Base-by-base conservation (phyloP, 2,329 filamentous ascomycete species). In the Beauveria sp. region DNA sequence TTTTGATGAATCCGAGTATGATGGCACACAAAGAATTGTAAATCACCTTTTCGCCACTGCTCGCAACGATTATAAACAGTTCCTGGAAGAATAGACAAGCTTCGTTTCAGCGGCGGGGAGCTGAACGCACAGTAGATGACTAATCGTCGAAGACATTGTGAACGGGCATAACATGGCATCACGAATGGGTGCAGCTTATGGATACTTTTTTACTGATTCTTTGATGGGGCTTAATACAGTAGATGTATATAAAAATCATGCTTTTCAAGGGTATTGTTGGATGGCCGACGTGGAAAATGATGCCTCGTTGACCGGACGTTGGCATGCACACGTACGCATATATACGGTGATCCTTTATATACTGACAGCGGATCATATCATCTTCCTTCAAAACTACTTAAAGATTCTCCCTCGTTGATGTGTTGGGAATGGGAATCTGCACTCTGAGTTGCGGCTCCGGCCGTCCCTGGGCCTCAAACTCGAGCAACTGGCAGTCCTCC, bases 401-500 rank as follows among this genome's bases (percentile, higher is more conserved):
- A 1, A 64, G 54, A 10, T 64, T 62, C 52, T 57, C 51, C 34
- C 50, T 62, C 43, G 62, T 63, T 47, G 63, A 61, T 2, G 43
- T 24, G 22, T 18, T 42, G 8, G 51, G 38, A 52, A 52, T 38
- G 1, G 70, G 70, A 42, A 73, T 66, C 71, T 65, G 60, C 71
- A 78, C 70, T 70, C 71, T 69, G 16, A 73, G 72, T 61, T 72
- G 72, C 74, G 79, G 74, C 16, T 74, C 75, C 76, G 75, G 72
- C 5, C 72, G 61, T 2, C 65, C 67, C 22, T 66, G 65, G 1
- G 67, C 65, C 60, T 70, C 70, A 20, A 79, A 70, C 4, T 72
- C 76, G 20, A 90, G 85, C 74, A 96, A 87, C 78, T 99, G 91
- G 69, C 91, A 96, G 74, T 99, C 95, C 76, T 98, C 93, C 1